These are phyloP conservation scores for Ustilaginoidea virens DNA, from an alignment of 2,329 filamentous ascomycete species.

Conservation along the genomic window DNA sequence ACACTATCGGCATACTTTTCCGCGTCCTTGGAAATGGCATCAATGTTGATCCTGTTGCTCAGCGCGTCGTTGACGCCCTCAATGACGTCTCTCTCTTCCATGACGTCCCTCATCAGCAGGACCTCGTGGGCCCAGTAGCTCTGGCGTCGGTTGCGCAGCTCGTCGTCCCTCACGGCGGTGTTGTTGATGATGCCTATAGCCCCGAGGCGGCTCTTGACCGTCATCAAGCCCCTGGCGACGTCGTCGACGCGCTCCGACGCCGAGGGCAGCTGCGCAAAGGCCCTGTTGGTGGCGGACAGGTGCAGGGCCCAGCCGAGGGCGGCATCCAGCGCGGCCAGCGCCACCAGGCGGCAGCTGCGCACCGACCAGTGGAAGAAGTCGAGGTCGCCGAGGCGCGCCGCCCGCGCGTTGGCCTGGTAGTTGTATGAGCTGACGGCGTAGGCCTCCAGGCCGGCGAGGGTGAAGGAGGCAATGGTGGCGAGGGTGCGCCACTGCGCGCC, in stretches of 20 bases:
- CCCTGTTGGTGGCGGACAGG: conserved; percentile 64
- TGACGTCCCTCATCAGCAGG: conserved; percentile 52
- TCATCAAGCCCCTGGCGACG: conserved; percentile 39
- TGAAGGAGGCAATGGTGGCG: conserved; percentile 47
- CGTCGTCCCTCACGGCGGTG: conserved; percentile 58
- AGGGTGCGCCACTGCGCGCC: conserved; percentile 53
- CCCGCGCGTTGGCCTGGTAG: conserved; percentile 46
- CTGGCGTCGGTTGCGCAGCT: conserved; percentile 48
- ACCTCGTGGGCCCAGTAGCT: conserved; percentile 74
- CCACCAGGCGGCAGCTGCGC: conserved; percentile 44
- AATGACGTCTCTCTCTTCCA: conserved; percentile 65
- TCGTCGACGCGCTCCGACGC: conserved; percentile 51
- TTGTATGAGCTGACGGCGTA: conserved; percentile 52
- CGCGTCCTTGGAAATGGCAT: conserved; percentile 44
- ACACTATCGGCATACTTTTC: conserved; percentile 40
- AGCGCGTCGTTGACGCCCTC: conserved; percentile 56
- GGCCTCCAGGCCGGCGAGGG: conserved; percentile 46
- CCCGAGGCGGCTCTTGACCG: conserved; percentile 49
- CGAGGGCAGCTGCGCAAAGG: conserved; percentile 48
- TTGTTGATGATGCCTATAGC: conserved; percentile 67
- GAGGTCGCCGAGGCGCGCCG: conserved; percentile 45
- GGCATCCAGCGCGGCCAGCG: conserved; percentile 49
- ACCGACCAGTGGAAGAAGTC: conserved; percentile 60
- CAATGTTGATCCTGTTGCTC: conserved; percentile 46
- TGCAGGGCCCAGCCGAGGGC: conserved; percentile 52